These are phyloP conservation scores for Boletus barrowsii DNA, from an alignment of 768 basidiomycete genomes.

Conservation along the genomic window DNA sequence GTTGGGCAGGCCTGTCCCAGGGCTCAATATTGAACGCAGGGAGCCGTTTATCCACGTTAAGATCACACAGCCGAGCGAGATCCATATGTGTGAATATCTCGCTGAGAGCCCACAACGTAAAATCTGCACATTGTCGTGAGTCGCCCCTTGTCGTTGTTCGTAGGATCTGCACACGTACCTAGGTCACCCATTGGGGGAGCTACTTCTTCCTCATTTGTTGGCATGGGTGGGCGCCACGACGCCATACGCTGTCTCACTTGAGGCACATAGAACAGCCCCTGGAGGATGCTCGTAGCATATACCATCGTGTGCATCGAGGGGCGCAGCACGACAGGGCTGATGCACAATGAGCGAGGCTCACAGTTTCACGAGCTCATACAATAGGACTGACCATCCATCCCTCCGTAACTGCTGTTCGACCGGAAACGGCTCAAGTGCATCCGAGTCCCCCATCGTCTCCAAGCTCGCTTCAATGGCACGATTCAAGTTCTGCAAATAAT, in stretches of 20 bases:
- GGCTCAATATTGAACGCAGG: slow-evolving; percentile 43
- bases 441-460: slow-evolving; percentile 43
- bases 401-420: slow-evolving; percentile 52
- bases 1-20: slow-evolving; percentile 35
- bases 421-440: slow-evolving; percentile 52
- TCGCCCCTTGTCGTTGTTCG: not conserved
- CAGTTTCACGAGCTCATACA: not conserved
- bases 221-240: slow-evolving; percentile 33
- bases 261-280: slow-evolving; percentile 62
- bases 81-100: slow-evolving; percentile 73
- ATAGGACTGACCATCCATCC: slow-evolving; percentile 51
- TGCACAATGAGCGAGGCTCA: not conserved
- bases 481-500: slow-evolving; percentile 61
- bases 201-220: slow-evolving; percentile 15
- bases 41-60: slow-evolving; percentile 52
- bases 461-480: slow-evolving; percentile 73
- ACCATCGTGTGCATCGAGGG: slow-evolving; percentile 48
- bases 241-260: slow-evolving; percentile 55
- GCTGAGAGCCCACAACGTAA: slow-evolving; percentile 52
- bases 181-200: slow-evolving; percentile 31
- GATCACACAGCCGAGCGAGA: slow-evolving; percentile 53
- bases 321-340: slow-evolving; percentile 70
- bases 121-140: slow-evolving; percentile 34
- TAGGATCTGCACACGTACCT: slow-evolving; percentile 33
- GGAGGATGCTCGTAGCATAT: slow-evolving; percentile 57